Conservation (phyloP, 768 basidiomycete species). For the Suillus plorans region DNA sequence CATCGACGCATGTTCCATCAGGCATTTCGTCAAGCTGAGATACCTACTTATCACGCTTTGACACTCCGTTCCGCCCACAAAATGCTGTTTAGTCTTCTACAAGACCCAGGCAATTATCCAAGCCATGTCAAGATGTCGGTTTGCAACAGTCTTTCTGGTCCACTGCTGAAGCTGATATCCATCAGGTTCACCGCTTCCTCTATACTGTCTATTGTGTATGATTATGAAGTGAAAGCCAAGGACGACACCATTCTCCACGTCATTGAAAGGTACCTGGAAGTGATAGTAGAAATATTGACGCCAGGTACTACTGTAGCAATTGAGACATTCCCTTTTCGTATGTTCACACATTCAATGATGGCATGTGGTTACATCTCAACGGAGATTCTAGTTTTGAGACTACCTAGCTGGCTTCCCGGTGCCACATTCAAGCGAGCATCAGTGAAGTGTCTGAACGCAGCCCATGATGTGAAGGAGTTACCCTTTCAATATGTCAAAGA, state of each 20-base stretch:
- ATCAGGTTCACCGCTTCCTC: constrained; percentile 34
- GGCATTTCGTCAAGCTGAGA: not conserved
- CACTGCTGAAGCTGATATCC: not conserved
- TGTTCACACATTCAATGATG: not conserved
- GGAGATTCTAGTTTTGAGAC: constrained; percentile 16
- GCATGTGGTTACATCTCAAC: not conserved
- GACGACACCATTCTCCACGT: constrained; percentile 39
- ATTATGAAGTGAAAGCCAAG: constrained; percentile 33
- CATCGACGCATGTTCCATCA: no score
- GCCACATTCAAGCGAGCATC: not conserved
- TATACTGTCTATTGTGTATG: constrained; percentile 42
- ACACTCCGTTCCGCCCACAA: not conserved
- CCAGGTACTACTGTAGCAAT: constrained; percentile 18
- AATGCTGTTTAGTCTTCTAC: not conserved
- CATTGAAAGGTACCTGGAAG: constrained; percentile 31
- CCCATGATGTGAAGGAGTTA: not conserved
- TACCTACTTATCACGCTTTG: not conserved
- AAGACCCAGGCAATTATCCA: no score
- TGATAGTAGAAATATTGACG: constrained; percentile 16
- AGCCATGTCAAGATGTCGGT: no score
- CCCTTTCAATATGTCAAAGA: not conserved
- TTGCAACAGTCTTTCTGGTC: not conserved
- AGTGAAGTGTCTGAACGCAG: not conserved
- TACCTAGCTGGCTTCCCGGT: constrained; percentile 27
- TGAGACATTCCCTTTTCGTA: constrained; percentile 23